A percentile compares a stretch with the other conserved stretches of the same genome.
These are phyloP conservation scores for Lunularia cruciata DNA, from an alignment of 225 moss, liverwort and hornwort genomes.

Conservation along the genomic window DNA sequence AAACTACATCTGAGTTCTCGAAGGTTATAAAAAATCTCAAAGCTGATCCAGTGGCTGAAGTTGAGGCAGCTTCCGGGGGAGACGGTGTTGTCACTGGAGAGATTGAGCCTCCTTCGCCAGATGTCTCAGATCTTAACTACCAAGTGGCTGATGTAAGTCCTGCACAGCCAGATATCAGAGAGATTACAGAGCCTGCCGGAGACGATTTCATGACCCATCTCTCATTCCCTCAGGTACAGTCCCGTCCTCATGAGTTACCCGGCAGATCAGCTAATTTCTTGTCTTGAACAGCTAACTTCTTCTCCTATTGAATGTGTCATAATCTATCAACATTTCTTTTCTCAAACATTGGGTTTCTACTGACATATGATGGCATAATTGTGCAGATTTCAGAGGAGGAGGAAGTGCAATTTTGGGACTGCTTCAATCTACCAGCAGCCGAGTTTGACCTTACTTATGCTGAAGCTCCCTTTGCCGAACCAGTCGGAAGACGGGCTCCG, in stretches of 20 bases:
- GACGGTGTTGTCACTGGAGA: not conserved
- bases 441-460: not conserved
- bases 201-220: not conserved
- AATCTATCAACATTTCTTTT: no score
- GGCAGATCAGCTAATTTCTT: no score
- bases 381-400: constrained; percentile 19
- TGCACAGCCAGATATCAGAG: not conserved
- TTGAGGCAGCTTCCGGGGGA: not conserved
- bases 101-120: not conserved
- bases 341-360: not conserved
- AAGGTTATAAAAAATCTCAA: constrained; percentile 3
- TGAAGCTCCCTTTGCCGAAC: not conserved
- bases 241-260: not conserved
- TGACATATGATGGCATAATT: not conserved
- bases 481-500: not conserved
- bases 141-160: not conserved
- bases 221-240: not conserved
- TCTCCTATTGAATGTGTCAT: no score
- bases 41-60: not conserved
- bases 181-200: not conserved
- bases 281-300: no score
- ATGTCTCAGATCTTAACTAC: constrained; percentile 10
- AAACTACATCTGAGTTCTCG: constrained; percentile 3
- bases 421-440: not conserved
- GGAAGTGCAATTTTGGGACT: constrained; percentile 22